Evolutionary conservation across 192 early-diverging fungal genomes (phyloP).

Genomic region (Coemansia sp.): DNA sequence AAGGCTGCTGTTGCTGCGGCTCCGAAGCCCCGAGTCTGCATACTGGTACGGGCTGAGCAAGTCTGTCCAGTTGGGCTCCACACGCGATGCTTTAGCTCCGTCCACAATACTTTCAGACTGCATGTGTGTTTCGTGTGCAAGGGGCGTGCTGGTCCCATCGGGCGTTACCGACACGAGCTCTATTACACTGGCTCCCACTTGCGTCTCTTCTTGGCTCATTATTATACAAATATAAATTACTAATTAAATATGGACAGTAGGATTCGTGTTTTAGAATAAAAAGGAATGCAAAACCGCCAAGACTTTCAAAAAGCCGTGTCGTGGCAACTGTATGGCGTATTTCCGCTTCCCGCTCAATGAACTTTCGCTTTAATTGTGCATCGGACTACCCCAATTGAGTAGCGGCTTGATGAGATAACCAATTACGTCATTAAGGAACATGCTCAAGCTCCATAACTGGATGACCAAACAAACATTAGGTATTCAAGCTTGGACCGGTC

Average conservation of each 20-base stretch:
- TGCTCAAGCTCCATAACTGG: too few species aligned
- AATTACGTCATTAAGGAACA: too few species aligned
- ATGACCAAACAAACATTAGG: too few species aligned
- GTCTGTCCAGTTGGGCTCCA: not conserved
- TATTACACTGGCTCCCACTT: not conserved
- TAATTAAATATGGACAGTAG: not conserved
- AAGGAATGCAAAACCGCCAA: not conserved
- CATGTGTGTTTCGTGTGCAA: too few species aligned
- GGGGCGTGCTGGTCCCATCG: not conserved
- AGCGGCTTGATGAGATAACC: too few species aligned
- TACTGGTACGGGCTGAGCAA: conserved; percentile 5
- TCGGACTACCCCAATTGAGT: too few species aligned
- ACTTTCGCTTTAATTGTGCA: too few species aligned
- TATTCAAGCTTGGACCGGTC: too few species aligned
- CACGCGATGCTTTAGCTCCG: not conserved
- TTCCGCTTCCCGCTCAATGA: too few species aligned
- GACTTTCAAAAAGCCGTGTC: not conserved
- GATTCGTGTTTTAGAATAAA: not conserved
- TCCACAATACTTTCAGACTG: not conserved
- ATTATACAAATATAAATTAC: not conserved
- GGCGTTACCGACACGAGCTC: not conserved
- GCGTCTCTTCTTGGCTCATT: conserved; percentile 5
- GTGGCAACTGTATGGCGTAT: not conserved
- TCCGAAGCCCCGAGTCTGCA: not conserved
- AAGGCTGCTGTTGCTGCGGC: conserved; percentile 4